Conservation (phyloP, 148 eudicot genomes). For the Polygonum maritimum region DNA sequence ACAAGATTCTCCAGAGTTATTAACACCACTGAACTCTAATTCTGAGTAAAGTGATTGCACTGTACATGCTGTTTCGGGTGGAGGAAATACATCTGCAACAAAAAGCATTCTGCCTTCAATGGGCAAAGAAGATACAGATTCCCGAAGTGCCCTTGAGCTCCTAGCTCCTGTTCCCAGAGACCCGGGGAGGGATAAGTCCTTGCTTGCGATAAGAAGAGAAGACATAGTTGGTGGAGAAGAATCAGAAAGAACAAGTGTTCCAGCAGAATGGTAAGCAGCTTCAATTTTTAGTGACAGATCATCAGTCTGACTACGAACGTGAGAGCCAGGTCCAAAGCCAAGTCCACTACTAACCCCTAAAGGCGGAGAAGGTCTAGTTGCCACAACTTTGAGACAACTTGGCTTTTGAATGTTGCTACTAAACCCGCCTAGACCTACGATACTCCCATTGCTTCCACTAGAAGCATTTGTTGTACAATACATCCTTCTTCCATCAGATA, state of each 20-base stretch:
- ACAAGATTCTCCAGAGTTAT: slow-evolving; percentile 46
- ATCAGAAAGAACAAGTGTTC: slow-evolving; percentile 92
- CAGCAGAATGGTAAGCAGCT: slow-evolving; percentile 69
- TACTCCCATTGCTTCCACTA: slow-evolving; percentile 49
- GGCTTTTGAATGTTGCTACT: slow-evolving; percentile 49
- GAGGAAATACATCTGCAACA: slow-evolving; percentile 81
- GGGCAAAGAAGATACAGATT: slow-evolving; percentile 84
- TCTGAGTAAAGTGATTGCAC: slow-evolving; percentile 87
- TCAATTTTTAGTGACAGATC: slow-evolving; percentile 86
- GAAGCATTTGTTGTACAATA: slow-evolving; percentile 76
- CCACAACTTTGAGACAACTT: slow-evolving; percentile 73
- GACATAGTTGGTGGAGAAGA: slow-evolving; percentile 81
- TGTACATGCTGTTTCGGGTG: slow-evolving; percentile 63
- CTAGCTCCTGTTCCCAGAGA: slow-evolving; percentile 50
- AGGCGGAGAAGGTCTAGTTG: slow-evolving; percentile 92
- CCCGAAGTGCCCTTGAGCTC: slow-evolving; percentile 76
- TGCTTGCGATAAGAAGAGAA: slow-evolving; percentile 74
- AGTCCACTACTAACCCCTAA: slow-evolving; percentile 74
- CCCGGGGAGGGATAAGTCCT: slow-evolving; percentile 62
- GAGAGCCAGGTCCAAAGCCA: slow-evolving; percentile 67
- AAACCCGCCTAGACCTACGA: slow-evolving; percentile 51
- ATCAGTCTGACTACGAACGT: slow-evolving; percentile 72
- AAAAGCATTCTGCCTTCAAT: slow-evolving; percentile 92
- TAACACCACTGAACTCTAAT: slow-evolving; percentile 48
- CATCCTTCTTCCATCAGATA: slow-evolving; percentile 96